phyloP scores from a whole-genome alignment of 2,329 filamentous ascomycete species.

The Talaromyces sp. region DNA sequence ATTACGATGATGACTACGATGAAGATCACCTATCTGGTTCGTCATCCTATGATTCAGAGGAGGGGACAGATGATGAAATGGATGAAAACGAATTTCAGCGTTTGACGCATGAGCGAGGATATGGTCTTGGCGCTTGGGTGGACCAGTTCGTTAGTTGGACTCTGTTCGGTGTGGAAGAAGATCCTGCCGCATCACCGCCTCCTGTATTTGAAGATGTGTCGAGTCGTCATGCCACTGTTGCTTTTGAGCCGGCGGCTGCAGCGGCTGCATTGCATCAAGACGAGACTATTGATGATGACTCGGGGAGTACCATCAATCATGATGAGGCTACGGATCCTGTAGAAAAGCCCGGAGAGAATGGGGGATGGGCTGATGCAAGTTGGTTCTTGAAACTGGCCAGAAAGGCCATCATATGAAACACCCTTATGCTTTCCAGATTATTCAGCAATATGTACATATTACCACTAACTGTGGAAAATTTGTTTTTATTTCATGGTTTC shows the following conservation, averaged over 20 bases:
- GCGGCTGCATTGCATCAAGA: background rate
- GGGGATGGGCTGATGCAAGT: conserved; percentile 57
- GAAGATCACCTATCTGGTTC: conserved; percentile 20
- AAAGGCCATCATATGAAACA: conserved; percentile 22
- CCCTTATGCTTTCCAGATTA: background rate
- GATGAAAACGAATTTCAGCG: conserved; percentile 55
- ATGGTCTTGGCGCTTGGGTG: conserved; percentile 56
- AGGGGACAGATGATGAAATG: conserved; percentile 37
- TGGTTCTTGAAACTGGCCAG: conserved; percentile 56
- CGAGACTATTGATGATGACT: background rate
- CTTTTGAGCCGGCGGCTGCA: conserved; percentile 3
- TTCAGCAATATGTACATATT: background rate
- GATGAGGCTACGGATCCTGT: conserved; percentile 27
- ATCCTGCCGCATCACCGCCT: conserved; percentile 29
- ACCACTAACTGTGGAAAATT: background rate
- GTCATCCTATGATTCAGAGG: conserved; percentile 27
- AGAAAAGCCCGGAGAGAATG: conserved; percentile 38
- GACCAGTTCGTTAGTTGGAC: conserved; percentile 58
- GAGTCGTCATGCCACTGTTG: conserved; percentile 5
- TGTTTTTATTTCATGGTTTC: background rate
- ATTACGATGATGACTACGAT: conserved; percentile 22
- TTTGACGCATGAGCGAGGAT: conserved; percentile 51
- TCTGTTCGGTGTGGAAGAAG: conserved; percentile 53
- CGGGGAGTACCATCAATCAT: conserved; percentile 24
- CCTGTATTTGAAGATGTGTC: conserved; percentile 22